Evolutionary conservation across 768 basidiomycete species (phyloP).

Genomic region (Serendipita vermifera): DNA sequence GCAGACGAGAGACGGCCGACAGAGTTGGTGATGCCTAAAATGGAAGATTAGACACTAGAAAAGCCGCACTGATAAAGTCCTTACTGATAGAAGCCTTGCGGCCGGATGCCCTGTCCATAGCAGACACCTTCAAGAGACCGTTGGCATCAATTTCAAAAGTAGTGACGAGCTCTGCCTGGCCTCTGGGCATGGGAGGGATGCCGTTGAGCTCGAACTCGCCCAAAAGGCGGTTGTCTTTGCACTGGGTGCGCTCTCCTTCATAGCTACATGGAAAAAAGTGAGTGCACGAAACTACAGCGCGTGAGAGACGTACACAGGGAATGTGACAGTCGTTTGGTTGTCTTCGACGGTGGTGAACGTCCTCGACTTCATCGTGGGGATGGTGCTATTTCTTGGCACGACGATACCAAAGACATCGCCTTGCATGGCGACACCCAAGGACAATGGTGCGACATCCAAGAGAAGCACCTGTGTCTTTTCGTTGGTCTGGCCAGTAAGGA

Average conservation of each 20-base stretch:
- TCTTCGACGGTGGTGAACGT: conserved; percentile 99
- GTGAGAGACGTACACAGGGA: conserved; percentile 77
- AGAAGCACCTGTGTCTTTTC: conserved; percentile 98
- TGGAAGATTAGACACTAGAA: conserved; percentile 11
- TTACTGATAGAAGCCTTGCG: conserved; percentile 95
- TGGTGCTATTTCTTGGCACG: conserved; percentile 98
- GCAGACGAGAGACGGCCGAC: conserved; percentile 94
- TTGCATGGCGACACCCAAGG: conserved; percentile 99
- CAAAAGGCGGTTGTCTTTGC: conserved; percentile 96
- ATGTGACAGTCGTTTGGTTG: conserved; percentile 99
- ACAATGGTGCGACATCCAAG: conserved; percentile 95
- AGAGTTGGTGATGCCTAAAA: conserved; percentile 87
- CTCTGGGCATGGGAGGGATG: conserved; percentile 98
- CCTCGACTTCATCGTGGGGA: conserved; percentile 98
- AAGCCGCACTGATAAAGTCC: conserved; percentile 23
- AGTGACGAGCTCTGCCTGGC: conserved; percentile 97
- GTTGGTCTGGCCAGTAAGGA: conserved; percentile 95
- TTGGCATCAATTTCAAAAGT: conserved; percentile 99
- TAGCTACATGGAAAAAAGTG: conserved; percentile 47
- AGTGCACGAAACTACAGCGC: no score
- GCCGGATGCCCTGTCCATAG: conserved; percentile 95
- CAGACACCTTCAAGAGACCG: conserved; percentile 97
- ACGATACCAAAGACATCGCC: conserved; percentile 99
- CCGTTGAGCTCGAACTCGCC: conserved; percentile 99
- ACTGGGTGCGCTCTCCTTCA: conserved; percentile 99